Evolutionary conservation across 106 monocot genomes (phyloP), one percentile per base, ranked within the genome.

Genomic region (Xerophyta viscosa): DNA sequence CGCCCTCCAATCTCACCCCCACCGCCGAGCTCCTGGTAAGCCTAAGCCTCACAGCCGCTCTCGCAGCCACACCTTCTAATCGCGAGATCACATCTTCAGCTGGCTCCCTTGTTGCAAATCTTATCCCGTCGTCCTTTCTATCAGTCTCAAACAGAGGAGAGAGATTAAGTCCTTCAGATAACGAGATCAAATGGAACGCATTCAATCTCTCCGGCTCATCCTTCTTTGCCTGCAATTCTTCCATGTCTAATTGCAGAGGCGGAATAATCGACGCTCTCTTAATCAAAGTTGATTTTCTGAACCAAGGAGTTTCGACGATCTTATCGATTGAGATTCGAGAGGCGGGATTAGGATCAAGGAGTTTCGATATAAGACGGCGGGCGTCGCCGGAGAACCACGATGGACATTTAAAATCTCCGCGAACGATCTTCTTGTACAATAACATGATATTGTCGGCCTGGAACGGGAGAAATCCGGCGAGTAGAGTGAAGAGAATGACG

Each of bases 311-410:
- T 18, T 82, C 78, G 29, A 58, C 21, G n/a, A 87, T 74, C 54
- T 75, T 71, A 2, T 55, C 54, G 22, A 82, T 61, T n/a, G 87
- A 75, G 48, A 82, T 72, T 3, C 82, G 50, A 45, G 71, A 75
- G 22, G 4, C 33, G 14, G 87, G 81, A 44, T 82, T 78, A 29
- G 87, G 81, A 15, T 81, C 87, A 45, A 87, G 81, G 29, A 87
- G 58, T 24, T 43, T 71, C 13, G 68, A 54, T 52, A 82, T 31
- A 27, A 87, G 51, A 13, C 81, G 64, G 21, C 87, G 77, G 2
- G 81, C 81, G 30, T 82, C 87, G 7, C 71, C 41, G 3, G 87
- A 87, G 65, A 87, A 69, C 87, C 87, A 87, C 13, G 71, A 68
- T 9, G 87, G 87, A 61, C 73, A 87, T 36, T 50, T 41, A 71